Evolutionary conservation across 805 yeast genomes (phyloP), one percentile per base, ranked within the genome.

Genomic region (Ogataea saltuana): DNA sequence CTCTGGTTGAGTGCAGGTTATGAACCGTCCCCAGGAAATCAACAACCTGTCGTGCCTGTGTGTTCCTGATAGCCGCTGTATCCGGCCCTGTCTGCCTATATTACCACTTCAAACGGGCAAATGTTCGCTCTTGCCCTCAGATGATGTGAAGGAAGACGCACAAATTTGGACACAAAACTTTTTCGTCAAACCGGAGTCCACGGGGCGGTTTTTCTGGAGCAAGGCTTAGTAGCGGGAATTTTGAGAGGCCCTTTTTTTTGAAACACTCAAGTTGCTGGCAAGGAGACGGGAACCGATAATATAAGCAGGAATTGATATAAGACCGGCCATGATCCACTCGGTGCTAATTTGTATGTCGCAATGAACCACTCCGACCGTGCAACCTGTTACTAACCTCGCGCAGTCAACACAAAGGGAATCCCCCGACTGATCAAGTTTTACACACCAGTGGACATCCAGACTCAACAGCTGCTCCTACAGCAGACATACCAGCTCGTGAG

Each of bases 341-440:
- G 60, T 59, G 13, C 48, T 59, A 23, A 55, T 59, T 11, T 59
- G 55, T 51, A 37, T 39, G 55, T 49, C 7, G 10, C 11, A 13
- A 20, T 19, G 5, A 7, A 13, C 5, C 18, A 12, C 9, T 8
- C n/a, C 10, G 6, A 3, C 5, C 19, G 12, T 15, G 8, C 19
- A 12, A 27, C 27, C 28, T 9, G 9, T 23, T 2, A 22, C 46
- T 31, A 35, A 44, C 46, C 16, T 8, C 15, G 8, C 17, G n/a
- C 19, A 83, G 91, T 93, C 65, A 91, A 91, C 66, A 89, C 85
- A 52, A 85, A 85, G 56, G 95, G 97, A 2, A 76, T 86, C 35
- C 97, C 98, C 1, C 77, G 99, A 43, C 70, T 93, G 35, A 80
- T 86, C 63, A 89, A 89, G 64, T 93, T 91, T 69, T 93, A 93